Evolutionary conservation across 2,329 filamentous ascomycete species (phyloP).

Genomic region (Curvularia hawaiiensis): DNA sequence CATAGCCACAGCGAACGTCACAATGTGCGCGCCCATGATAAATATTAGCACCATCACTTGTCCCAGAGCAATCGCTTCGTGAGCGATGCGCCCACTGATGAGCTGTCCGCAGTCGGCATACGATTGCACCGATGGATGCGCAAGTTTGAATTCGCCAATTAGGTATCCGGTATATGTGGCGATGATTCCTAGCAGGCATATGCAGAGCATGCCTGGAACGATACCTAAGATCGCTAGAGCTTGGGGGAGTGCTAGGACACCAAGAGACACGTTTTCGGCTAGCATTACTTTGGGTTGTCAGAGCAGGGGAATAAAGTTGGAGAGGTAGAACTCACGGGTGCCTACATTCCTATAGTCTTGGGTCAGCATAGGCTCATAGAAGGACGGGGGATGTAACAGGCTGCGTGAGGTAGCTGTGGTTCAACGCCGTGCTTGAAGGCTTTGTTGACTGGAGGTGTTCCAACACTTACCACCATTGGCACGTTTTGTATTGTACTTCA

Average conservation of each 20-base stretch:
- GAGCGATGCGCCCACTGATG: slow-evolving; percentile 64
- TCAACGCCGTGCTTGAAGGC: background rate
- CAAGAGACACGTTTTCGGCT: slow-evolving; percentile 64
- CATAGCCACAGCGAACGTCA: slow-evolving; percentile 73
- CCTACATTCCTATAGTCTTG: slow-evolving; percentile 3
- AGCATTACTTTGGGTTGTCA: slow-evolving; percentile 54
- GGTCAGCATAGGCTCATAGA: background rate
- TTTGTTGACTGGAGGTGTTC: background rate
- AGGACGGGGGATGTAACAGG: background rate
- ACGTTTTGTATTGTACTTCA: slow-evolving; percentile 58
- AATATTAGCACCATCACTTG: slow-evolving; percentile 70
- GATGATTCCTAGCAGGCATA: slow-evolving; percentile 59
- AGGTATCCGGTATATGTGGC: slow-evolving; percentile 67
- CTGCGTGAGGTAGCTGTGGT: background rate
- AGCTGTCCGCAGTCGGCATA: slow-evolving; percentile 72
- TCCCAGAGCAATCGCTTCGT: slow-evolving; percentile 66
- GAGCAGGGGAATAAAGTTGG: background rate
- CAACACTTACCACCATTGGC: slow-evolving; percentile 53
- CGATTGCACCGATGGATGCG: slow-evolving; percentile 64
- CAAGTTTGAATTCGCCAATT: slow-evolving; percentile 63
- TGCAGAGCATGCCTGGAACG: slow-evolving; percentile 60
- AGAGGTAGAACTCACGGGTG: slow-evolving; percentile 1
- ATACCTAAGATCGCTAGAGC: slow-evolving; percentile 59
- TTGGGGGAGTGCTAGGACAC: slow-evolving; percentile 61
- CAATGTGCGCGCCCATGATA: slow-evolving; percentile 72